A percentile compares a stretch with the other conserved stretches of the same genome.
Evolutionary conservation across 2,329 filamentous ascomycete genomes (phyloP).

Genomic region (Sodiomyces alkalinus): DNA sequence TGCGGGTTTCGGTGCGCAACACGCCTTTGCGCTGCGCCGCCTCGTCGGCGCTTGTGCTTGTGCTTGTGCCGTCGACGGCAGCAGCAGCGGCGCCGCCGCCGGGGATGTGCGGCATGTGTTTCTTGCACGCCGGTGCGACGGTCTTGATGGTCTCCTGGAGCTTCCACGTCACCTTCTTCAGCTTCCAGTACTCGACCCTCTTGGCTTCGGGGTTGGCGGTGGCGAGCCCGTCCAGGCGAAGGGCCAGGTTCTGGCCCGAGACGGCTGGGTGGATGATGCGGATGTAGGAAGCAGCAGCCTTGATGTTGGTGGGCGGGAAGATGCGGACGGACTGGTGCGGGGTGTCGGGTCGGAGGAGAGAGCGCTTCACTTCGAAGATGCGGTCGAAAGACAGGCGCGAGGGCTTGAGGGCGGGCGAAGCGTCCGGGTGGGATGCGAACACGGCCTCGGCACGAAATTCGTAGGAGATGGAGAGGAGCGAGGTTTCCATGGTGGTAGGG

Average conservation of each 20-base stretch:
- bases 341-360: conserved; percentile 55
- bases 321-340: conserved; percentile 86
- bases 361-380: conserved; percentile 59
- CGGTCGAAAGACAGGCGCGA: no score
- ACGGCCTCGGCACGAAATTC: conserved; percentile 52
- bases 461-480: conserved; percentile 62
- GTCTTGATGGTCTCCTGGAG: conserved; percentile 78
- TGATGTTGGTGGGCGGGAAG: conserved; percentile 92
- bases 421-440: background rate
- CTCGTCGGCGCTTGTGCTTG: no score
- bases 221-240: conserved; percentile 77
- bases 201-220: conserved; percentile 44
- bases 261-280: conserved; percentile 77
- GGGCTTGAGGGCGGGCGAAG: conserved; percentile 1
- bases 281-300: conserved; percentile 67
- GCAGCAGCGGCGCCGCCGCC: no score
- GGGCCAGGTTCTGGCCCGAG: conserved; percentile 54
- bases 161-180: conserved; percentile 85
- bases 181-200: conserved; percentile 66
- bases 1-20: conserved; percentile 57
- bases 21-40: conserved; percentile 43
- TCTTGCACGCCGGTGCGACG: conserved; percentile 63
- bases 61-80: conserved; percentile 17
- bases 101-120: conserved; percentile 53
- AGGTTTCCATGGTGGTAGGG: conserved; percentile 67